phyloP scores from a whole-genome alignment of 129 eudicot species.

The Saussurea involucrata region DNA sequence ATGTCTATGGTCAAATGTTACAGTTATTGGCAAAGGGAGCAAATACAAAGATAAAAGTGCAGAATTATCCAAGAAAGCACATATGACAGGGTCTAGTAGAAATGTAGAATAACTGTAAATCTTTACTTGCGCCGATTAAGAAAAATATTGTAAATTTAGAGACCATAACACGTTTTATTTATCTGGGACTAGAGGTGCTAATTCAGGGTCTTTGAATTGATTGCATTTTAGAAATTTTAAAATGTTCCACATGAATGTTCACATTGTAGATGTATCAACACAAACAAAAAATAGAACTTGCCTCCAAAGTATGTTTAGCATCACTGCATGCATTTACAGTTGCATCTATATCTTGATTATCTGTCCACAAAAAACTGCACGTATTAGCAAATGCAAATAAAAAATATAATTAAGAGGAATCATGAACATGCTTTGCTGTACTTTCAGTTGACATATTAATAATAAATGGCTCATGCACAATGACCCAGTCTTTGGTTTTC shows the following conservation, averaged over 20 bases:
- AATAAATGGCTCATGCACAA: background rate
- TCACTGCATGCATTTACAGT: conserved; percentile 23
- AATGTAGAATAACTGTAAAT: conserved; percentile 1
- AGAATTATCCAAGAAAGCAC: background rate
- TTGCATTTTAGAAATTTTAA: background rate
- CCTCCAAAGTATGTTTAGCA: conserved; percentile 35
- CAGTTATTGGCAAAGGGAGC: background rate
- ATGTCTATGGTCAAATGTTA: background rate
- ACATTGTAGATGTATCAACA: background rate
- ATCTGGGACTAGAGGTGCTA: background rate
- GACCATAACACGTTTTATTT: background rate
- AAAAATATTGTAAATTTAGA: background rate
- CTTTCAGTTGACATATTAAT: conserved; percentile 11
- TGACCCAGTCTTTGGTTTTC: conserved; percentile 1
- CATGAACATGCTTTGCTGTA: background rate
- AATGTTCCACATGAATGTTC: background rate
- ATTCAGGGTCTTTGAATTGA: background rate
- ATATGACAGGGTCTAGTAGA: conserved; percentile 9
- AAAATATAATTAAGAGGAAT: background rate
- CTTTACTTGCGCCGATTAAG: background rate
- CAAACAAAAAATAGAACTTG: conserved; percentile 19
- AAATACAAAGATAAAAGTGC: background rate
- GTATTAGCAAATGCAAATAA: conserved; percentile 5
- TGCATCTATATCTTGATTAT: conserved; percentile 26
- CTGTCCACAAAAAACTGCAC: conserved; percentile 26